Evolutionary conservation across 2,329 filamentous ascomycete species (phyloP).

Genomic region (Penicillium hordei): DNA sequence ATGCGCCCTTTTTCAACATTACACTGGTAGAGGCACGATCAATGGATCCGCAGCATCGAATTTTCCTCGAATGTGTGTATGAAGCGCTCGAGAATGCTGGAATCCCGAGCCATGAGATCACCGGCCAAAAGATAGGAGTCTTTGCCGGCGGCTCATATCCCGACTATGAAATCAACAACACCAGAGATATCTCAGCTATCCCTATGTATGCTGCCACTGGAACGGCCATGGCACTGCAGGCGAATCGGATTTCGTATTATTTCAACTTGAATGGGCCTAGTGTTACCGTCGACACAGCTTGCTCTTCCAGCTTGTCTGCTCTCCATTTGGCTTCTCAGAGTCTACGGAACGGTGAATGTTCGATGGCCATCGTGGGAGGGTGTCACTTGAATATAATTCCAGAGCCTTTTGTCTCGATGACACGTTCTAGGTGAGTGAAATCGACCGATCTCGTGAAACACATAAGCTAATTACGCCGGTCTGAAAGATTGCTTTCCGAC

Average conservation of each 20-base stretch:
- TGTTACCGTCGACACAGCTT: constrained; percentile 32
- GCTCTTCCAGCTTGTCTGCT: constrained; percentile 29
- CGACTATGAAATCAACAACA: constrained; percentile 28
- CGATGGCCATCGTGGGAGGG: constrained; percentile 29
- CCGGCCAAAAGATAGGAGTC: constrained; percentile 22
- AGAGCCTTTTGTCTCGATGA: constrained; percentile 27
- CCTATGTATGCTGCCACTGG: constrained; percentile 28
- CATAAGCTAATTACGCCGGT: background rate
- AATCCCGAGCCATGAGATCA: constrained; percentile 22
- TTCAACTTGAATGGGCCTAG: constrained; percentile 33
- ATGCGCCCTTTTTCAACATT: constrained; percentile 33
- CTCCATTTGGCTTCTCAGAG: constrained; percentile 29
- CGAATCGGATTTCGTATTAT: constrained; percentile 33
- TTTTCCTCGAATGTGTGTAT: constrained; percentile 29
- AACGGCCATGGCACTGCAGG: constrained; percentile 23
- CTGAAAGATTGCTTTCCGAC: constrained; percentile 22
- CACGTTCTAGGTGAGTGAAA: constrained; percentile 17
- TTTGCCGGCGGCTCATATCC: constrained; percentile 24
- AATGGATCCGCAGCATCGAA: constrained; percentile 28
- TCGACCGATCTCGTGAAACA: background rate
- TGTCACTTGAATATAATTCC: constrained; percentile 29
- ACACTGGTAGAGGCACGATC: constrained; percentile 25
- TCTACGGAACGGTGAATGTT: constrained; percentile 26
- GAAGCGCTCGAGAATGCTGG: constrained; percentile 32
- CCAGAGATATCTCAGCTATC: constrained; percentile 20